A percentile compares a stretch with the other conserved stretches of the same genome.
Conservation (phyloP, 768 basidiomycete genomes). For the Naganishia vaughanmartiniae region DNA sequence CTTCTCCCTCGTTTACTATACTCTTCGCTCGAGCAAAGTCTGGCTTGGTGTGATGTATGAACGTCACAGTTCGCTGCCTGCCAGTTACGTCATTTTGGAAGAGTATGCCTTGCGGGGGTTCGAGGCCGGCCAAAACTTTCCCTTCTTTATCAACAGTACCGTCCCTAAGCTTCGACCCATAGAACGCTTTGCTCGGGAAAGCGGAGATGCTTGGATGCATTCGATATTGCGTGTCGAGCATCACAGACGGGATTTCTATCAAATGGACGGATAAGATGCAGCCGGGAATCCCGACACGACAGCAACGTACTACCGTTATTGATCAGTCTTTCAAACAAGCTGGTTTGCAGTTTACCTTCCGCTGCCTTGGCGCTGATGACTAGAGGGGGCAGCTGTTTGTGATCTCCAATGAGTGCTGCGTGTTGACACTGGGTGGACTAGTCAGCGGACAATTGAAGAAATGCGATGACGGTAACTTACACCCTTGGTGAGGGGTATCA, state of each 20-base stretch:
- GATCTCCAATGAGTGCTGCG: slow-evolving; percentile 88
- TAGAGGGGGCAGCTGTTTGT: slow-evolving; percentile 89
- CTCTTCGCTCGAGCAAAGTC: slow-evolving; percentile 71
- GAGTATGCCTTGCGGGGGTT: slow-evolving; percentile 60
- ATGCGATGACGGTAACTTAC: slow-evolving; percentile 57
- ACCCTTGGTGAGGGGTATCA: slow-evolving; percentile 91
- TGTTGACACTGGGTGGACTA: slow-evolving; percentile 64
- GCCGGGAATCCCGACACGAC: not conserved
- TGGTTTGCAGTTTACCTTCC: slow-evolving; percentile 68
- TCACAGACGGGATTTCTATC: slow-evolving; percentile 73
- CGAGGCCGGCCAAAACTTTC: slow-evolving; percentile 57
- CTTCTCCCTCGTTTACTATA: slow-evolving; percentile 73
- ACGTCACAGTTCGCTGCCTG: slow-evolving; percentile 65
- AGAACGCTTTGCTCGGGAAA: slow-evolving; percentile 83
- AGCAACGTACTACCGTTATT: not conserved
- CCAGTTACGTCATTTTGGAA: slow-evolving; percentile 57
- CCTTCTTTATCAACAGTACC: slow-evolving; percentile 67
- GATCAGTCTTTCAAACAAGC: slow-evolving; percentile 86
- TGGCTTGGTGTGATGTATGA: slow-evolving; percentile 71
- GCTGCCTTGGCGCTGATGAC: slow-evolving; percentile 74
- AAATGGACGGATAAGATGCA: not conserved
- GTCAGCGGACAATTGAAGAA: not conserved
- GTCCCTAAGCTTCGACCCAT: slow-evolving; percentile 66
- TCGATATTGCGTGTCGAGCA: slow-evolving; percentile 91
- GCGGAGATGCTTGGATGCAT: slow-evolving; percentile 89